These are phyloP conservation scores for Anisodus tanguticus DNA, from an alignment of 257 asterid species.

Conservation along the genomic window DNA sequence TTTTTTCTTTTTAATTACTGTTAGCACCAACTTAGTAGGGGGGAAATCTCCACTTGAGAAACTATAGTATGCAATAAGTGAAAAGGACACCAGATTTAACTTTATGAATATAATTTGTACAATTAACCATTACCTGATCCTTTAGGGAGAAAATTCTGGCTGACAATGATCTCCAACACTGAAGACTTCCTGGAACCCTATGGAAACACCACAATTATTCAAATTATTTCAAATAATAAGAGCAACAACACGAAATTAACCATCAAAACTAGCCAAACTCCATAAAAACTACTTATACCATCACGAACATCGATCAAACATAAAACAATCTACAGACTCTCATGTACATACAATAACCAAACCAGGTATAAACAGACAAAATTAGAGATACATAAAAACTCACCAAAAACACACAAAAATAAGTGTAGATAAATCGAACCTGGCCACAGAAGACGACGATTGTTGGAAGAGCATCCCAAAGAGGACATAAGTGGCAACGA, in stretches of 20 bases:
- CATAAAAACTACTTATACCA: not conserved
- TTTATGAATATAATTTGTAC: not conserved
- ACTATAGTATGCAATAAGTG: not conserved
- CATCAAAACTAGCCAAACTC: not conserved
- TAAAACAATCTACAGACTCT: too few relatives aligned
- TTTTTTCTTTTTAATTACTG: not conserved
- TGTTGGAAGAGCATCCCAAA: slow-evolving; percentile 56
- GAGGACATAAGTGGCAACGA: slow-evolving; percentile 23
- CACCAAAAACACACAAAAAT: too few relatives aligned
- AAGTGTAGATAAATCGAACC: slow-evolving; percentile 24
- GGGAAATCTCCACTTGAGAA: not conserved
- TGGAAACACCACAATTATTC: slow-evolving; percentile 18
- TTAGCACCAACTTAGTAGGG: not conserved
- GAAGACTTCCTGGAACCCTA: slow-evolving; percentile 59
- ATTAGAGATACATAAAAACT: too few relatives aligned
- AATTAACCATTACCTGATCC: slow-evolving; percentile 44
- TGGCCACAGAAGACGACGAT: slow-evolving; percentile 55
- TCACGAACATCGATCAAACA: not conserved
- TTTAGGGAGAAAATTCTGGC: slow-evolving; percentile 50
- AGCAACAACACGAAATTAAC: not conserved
- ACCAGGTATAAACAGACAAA: too few relatives aligned
- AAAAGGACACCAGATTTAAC: not conserved
- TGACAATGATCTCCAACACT: slow-evolving; percentile 45
- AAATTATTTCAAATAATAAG: not conserved
- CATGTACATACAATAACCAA: too few relatives aligned